Percentiles rank a stretch among this genome's conserved stretches.
These are phyloP conservation scores for Aquilaria malaccensis DNA, from an alignment of 345 rosid genomes.

Conservation along the genomic window DNA sequence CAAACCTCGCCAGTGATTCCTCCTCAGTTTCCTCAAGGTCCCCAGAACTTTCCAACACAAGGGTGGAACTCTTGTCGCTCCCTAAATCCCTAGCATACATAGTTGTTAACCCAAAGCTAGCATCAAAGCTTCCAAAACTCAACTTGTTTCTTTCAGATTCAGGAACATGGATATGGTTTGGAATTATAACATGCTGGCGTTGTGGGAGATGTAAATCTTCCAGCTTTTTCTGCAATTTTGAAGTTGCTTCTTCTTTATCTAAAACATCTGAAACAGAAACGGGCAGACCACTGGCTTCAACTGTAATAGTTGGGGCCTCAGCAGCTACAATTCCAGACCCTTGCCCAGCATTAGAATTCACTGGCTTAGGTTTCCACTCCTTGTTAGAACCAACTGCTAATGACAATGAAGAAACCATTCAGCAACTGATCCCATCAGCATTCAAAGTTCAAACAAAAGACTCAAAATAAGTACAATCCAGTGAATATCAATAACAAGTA, in stretches of 20 bases:
- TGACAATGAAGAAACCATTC: conserved; percentile 16
- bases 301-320: conserved; percentile 34
- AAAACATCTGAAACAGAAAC: conserved; percentile 30
- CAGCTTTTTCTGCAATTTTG: conserved; percentile 63
- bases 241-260: conserved; percentile 52
- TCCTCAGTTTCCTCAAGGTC: conserved; percentile 47
- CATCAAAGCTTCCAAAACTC: conserved; percentile 95
- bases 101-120: conserved; percentile 52
- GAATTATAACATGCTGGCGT: conserved; percentile 88
- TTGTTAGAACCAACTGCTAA: conserved; percentile 48
- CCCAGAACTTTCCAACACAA: conserved; percentile 56
- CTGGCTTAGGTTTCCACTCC: conserved; percentile 93
- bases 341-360: conserved; percentile 39
- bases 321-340: conserved; percentile 41
- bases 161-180: conserved; percentile 86
- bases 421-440: conserved; percentile 5
- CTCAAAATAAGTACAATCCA: too few relatives aligned
- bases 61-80: conserved; percentile 60
- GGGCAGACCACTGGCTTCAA: conserved; percentile 35
- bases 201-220: conserved; percentile 64
- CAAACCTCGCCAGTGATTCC: conserved; percentile 57
- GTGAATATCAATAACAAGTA: too few relatives aligned
- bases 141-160: conserved; percentile 82
- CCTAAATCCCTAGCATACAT: conserved; percentile 32
- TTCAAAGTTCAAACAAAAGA: conserved; percentile 7